Evolutionary conservation across 139 green algal species (phyloP).

Genomic region (Zygnema cylindricum): DNA sequence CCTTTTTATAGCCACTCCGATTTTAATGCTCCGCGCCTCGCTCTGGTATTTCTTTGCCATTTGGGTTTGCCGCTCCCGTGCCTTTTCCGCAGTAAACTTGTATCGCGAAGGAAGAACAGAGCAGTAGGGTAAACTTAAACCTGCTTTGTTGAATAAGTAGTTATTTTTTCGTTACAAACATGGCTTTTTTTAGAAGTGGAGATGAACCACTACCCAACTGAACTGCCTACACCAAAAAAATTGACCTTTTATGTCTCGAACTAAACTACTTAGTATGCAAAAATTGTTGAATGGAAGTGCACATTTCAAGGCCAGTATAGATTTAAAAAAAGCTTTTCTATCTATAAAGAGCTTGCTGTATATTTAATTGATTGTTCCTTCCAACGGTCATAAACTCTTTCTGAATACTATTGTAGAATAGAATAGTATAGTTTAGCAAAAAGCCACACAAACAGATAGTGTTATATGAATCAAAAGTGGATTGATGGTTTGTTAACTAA

Average conservation of each 20-base stretch:
- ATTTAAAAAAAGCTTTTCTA: conserved; percentile 34
- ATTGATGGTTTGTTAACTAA: conserved; percentile 58
- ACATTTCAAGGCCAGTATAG: conserved; percentile 40
- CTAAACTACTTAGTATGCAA: conserved; percentile 6
- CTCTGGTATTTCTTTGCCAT: not conserved
- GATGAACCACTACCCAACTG: too few species aligned
- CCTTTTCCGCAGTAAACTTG: not conserved
- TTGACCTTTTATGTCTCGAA: not conserved
- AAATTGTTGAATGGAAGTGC: conserved; percentile 24
- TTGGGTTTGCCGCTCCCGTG: not conserved
- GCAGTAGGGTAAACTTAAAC: too few species aligned
- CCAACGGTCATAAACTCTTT: conserved; percentile 50
- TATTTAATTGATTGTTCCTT: conserved; percentile 42
- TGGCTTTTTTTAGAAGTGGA: too few species aligned
- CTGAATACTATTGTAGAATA: conserved; percentile 58
- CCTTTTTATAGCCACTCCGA: too few species aligned
- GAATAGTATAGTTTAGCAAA: conserved; percentile 54
- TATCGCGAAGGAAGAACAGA: not conserved
- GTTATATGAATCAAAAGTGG: conserved; percentile 61
- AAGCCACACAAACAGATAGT: conserved; percentile 40
- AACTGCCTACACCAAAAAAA: not conserved
- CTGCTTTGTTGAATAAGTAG: not conserved
- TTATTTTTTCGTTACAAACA: too few species aligned
- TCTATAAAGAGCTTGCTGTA: conserved; percentile 38
- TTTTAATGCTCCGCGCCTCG: too few species aligned